Percentiles rank a stretch among this genome's conserved stretches.
Conservation (phyloP, 75 land plant species). For the Azolla pinnata region DNA sequence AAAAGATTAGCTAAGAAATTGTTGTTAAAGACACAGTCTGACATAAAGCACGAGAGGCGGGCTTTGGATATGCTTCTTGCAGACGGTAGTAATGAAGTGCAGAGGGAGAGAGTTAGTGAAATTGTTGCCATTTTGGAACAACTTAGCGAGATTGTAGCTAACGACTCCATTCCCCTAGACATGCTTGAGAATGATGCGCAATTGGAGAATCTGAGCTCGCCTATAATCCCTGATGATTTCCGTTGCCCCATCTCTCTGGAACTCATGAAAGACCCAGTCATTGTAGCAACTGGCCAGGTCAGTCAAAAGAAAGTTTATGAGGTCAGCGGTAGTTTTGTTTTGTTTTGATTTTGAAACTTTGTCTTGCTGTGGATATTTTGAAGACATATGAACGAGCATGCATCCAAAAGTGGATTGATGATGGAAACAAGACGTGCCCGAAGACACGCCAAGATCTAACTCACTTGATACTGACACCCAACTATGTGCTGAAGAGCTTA, state of each 20-base stretch:
- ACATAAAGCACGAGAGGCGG: constrained; percentile 50
- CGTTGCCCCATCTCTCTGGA: constrained; percentile 79
- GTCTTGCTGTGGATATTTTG: constrained; percentile 13
- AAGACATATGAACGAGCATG: constrained; percentile 70
- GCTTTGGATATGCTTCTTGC: constrained; percentile 48
- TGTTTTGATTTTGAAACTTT: not conserved
- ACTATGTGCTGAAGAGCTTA: constrained; percentile 52
- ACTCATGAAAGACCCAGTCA: constrained; percentile 84
- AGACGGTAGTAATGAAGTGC: not conserved
- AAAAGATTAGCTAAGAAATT: constrained; percentile 64
- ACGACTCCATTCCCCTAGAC: not conserved
- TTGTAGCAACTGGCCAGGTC: constrained; percentile 74
- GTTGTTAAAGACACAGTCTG: constrained; percentile 49
- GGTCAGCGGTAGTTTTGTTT: not conserved
- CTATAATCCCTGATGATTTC: constrained; percentile 38
- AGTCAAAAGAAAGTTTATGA: not conserved
- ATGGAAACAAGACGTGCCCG: constrained; percentile 78
- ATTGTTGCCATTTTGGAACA: not conserved
- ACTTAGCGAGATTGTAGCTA: not conserved
- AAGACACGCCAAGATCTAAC: constrained; percentile 68
- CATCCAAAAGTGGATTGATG: constrained; percentile 58
- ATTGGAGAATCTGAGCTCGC: not conserved
- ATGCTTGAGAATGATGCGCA: constrained; percentile 1
- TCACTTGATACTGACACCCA: constrained; percentile 51
- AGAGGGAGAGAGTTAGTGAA: not conserved